Conservation (phyloP, 192 early-diverging fungal genomes). For the Dispira simplex region DNA sequence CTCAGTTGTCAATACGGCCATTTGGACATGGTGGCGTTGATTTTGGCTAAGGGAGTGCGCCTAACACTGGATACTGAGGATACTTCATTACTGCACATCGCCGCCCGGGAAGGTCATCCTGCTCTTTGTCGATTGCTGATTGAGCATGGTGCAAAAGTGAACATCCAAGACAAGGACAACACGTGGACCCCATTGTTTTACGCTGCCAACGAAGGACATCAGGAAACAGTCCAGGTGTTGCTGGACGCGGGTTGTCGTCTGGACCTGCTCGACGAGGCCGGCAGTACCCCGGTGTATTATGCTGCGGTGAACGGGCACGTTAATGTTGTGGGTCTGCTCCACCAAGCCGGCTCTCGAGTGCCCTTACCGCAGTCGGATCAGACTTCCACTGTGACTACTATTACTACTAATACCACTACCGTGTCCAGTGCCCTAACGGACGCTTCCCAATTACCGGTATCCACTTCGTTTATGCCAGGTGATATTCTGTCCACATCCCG, state of each 20-base stretch:
- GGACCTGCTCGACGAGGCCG: conserved; percentile 66
- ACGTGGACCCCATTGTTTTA: conserved; percentile 97
- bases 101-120: conserved; percentile 67
- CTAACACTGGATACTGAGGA: conserved; percentile 64
- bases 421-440: too few species aligned
- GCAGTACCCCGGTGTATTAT: conserved; percentile 74
- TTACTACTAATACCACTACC: too few species aligned
- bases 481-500: too few species aligned
- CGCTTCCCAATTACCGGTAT: too few species aligned
- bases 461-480: too few species aligned
- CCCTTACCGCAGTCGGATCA: background rate
- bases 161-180: conserved; percentile 76
- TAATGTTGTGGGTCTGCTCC: conserved; percentile 58
- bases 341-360: conserved; percentile 39
- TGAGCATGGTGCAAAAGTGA: conserved; percentile 50
- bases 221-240: conserved; percentile 61
- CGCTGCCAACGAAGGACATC: conserved; percentile 80
- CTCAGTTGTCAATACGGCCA: conserved; percentile 89
- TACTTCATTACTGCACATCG: conserved; percentile 76
- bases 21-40: conserved; percentile 62
- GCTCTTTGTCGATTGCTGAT: conserved; percentile 59
- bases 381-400: too few species aligned
- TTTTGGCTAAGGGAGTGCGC: conserved; percentile 62
- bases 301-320: conserved; percentile 86
- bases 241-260: conserved; percentile 61